Conservation (phyloP, 306 rosid genomes). For the Citrullus colocynthis region DNA sequence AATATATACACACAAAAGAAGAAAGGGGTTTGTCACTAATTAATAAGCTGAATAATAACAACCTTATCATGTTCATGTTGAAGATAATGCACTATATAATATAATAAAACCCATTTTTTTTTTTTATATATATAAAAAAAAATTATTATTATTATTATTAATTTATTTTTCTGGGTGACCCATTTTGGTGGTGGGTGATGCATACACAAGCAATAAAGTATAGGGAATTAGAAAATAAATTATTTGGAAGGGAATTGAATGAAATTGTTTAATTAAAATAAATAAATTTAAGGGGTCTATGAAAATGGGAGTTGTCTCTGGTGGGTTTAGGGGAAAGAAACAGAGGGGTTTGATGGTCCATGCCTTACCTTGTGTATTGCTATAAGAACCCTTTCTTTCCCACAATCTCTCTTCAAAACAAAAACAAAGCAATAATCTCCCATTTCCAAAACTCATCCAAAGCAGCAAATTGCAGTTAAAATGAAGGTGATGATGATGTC, state of each 20-base stretch:
- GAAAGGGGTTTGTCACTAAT: conserved; percentile 1
- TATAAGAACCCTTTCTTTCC: conserved; percentile 14
- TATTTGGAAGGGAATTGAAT: background rate
- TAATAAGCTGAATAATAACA: conserved; percentile 4
- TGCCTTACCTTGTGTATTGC: conserved; percentile 21
- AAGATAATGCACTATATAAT: background rate
- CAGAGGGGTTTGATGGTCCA: conserved; percentile 77
- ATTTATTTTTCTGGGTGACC: conserved; percentile 14
- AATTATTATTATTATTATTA: too few relatives aligned
- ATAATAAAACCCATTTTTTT: background rate
- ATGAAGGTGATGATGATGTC: conserved; percentile 38
- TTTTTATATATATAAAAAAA: too few relatives aligned
- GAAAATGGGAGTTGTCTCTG: conserved; percentile 42
- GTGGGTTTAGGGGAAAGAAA: conserved; percentile 53
- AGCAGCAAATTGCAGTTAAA: too few relatives aligned
- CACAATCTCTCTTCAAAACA: conserved; percentile 3
- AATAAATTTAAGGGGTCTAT: conserved; percentile 15
- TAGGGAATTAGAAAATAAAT: conserved; percentile 18
- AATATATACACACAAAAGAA: background rate
- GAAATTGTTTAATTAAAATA: too few relatives aligned
- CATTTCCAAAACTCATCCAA: too few relatives aligned
- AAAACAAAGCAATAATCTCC: background rate
- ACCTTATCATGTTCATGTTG: conserved; percentile 21
- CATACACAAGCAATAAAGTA: conserved; percentile 27
- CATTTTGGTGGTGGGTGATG: conserved; percentile 41